phyloP scores from a whole-genome alignment of 805 yeast genomes.

The Candida glaebosa region DNA sequence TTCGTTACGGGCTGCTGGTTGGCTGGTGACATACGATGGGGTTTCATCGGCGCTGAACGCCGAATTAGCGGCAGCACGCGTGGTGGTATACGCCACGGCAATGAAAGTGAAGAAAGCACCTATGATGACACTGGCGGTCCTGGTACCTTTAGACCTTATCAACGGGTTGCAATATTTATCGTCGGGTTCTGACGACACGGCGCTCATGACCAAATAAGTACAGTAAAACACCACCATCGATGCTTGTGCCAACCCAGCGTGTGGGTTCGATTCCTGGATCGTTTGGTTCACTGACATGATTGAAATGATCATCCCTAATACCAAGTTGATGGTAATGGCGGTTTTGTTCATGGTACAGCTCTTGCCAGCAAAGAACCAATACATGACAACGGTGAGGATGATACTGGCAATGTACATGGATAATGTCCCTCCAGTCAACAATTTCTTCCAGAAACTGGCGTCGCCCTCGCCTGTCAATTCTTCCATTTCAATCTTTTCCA shows the following conservation, averaged over 20 bases:
- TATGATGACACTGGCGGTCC: slow-evolving; percentile 80
- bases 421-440: slow-evolving; percentile 83
- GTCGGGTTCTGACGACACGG: slow-evolving; percentile 95
- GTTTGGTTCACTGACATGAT: slow-evolving; percentile 72
- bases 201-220: slow-evolving; percentile 85
- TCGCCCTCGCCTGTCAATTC: slow-evolving; percentile 49
- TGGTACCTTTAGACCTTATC: slow-evolving; percentile 82
- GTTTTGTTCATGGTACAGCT: slow-evolving; percentile 90
- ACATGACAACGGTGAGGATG: slow-evolving; percentile 75
- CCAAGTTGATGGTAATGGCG: slow-evolving; percentile 74
- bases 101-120: slow-evolving; percentile 93
- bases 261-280: slow-evolving; percentile 90
- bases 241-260: slow-evolving; percentile 94
- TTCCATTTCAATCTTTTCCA: slow-evolving; percentile 84
- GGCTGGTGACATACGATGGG: slow-evolving; percentile 41
- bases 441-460: slow-evolving; percentile 68
- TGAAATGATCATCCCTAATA: slow-evolving; percentile 63
- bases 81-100: slow-evolving; percentile 95
- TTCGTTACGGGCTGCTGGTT: slow-evolving; percentile 58
- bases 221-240: slow-evolving; percentile 95
- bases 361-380: slow-evolving; percentile 70
- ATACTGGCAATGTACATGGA: slow-evolving; percentile 76
- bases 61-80: slow-evolving; percentile 82
- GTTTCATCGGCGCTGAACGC: slow-evolving; percentile 41
- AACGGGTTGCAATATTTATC: slow-evolving; percentile 90